A percentile compares a stretch with the other conserved stretches of the same genome.
phyloP scores from a whole-genome alignment of 208 protist genomes.

The Crithidia brevicula region DNA sequence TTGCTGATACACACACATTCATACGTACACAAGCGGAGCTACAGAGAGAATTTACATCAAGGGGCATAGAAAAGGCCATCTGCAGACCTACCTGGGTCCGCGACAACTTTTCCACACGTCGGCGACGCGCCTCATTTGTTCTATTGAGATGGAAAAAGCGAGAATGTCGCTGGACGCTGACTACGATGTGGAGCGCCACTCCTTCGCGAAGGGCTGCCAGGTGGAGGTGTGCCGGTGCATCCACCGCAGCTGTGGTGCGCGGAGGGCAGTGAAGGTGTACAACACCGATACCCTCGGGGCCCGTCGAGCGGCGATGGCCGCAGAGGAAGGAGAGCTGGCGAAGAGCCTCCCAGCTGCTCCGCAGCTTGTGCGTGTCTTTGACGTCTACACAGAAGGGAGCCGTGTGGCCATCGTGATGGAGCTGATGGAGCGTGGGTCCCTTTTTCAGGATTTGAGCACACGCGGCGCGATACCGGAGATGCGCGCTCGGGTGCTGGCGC shows the following conservation, averaged over 20 bases:
- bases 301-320: slow-evolving; percentile 40
- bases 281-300: slow-evolving; percentile 42
- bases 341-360: slow-evolving; percentile 44
- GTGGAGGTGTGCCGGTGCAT: slow-evolving; percentile 64
- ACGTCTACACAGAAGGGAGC: slow-evolving; percentile 80
- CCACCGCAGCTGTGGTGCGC: slow-evolving; percentile 40
- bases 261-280: slow-evolving; percentile 72
- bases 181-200: slow-evolving; percentile 55
- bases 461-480: slow-evolving; percentile 92
- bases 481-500: slow-evolving; percentile 92
- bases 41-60: no score
- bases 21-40: no score
- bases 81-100: no score
- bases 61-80: no score
- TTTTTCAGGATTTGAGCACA: slow-evolving; percentile 95
- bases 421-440: slow-evolving; percentile 97
- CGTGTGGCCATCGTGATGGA: slow-evolving; percentile 96
- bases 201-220: slow-evolving; percentile 38
- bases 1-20: no score
- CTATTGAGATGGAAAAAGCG: no score
- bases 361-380: slow-evolving; percentile 88
- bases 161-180: slow-evolving; percentile 54
- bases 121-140: no score
- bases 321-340: slow-evolving; percentile 65
- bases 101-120: no score